A percentile compares a stretch with the other conserved stretches of the same genome.
Evolutionary conservation across 2,329 filamentous ascomycete genomes (phyloP).

Genomic region (Diaporthe caulivora): DNA sequence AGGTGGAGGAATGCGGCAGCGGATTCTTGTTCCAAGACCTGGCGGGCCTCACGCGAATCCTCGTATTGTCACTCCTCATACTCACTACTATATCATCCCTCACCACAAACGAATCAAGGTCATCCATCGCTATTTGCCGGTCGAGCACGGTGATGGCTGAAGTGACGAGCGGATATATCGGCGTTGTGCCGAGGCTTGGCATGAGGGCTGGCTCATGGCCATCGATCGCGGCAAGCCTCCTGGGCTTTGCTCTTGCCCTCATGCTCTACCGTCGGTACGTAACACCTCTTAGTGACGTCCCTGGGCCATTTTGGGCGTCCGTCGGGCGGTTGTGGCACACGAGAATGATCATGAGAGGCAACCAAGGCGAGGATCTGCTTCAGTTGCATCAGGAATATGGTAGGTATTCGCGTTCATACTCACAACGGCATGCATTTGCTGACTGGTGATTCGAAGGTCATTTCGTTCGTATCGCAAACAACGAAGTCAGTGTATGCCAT

Average conservation of each 20-base stretch:
- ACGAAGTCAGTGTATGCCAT: conserved; percentile 59
- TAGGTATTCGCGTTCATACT: background rate
- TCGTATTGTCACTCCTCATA: background rate
- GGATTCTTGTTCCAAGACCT: background rate
- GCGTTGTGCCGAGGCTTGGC: background rate
- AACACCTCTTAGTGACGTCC: conserved; percentile 53
- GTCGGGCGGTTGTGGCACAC: conserved; percentile 56
- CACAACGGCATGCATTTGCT: background rate
- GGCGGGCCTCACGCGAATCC: background rate
- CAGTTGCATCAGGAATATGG: conserved; percentile 52
- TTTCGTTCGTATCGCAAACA: conserved; percentile 57
- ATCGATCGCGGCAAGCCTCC: background rate
- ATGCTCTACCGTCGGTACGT: conserved; percentile 47
- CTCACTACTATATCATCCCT: background rate
- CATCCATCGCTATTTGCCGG: background rate
- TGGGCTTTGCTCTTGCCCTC: background rate
- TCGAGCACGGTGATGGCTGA: background rate
- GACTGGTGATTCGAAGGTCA: conserved; percentile 27
- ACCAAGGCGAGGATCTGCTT: conserved; percentile 52
- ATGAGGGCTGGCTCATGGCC: background rate
- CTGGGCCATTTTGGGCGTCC: conserved; percentile 56
- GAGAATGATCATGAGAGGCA: conserved; percentile 52
- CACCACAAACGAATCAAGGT: background rate
- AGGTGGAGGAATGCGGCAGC: background rate
- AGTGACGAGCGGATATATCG: background rate